Base-by-base conservation (phyloP, 495 filamentous ascomycete genomes). In the Neohortaea acidophila region DNA sequence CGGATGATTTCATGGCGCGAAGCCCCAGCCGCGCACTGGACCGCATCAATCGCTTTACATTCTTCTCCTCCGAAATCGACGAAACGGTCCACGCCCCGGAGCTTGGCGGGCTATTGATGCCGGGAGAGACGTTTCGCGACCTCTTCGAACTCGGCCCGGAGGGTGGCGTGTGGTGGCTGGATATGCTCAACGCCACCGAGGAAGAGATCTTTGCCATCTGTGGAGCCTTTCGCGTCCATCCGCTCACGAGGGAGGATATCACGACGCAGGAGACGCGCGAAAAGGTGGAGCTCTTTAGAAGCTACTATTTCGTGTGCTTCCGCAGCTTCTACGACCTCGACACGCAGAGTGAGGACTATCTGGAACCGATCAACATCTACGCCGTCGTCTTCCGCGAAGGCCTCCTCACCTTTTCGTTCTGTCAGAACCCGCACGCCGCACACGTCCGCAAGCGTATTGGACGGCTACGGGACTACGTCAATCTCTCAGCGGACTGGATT, bases 291-390 rank as follows among this genome's bases (percentile, higher is more conserved):
- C 73, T 97, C 22, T 97, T 97, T 62, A 79, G 83, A 20, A 78
- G 82, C 32, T 97, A 97, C 64, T 97, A 97, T 54, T 92, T 97
- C 52, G 84, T 93, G 36, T 92, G 81, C 56, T 97, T 96, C 69
- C 77, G 87, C 21, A 91, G 84, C 1, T 97, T 94, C 59, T 79
- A 70, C 43, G 83, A 85, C 43, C 62, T 75, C 47, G 84, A 91
- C 49, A 77, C 79, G 44, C 68, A 69, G 5, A 76, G 67, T 44
- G 86, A 94, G 49, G 59, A 76, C 42, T 81, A 74, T 39, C 71
- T 89, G 53, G 81, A 93, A 38, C 87, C 91, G 0, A 79, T 92
- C 55, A 92, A 94, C 57, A 76, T 93, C 44, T 97, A 96, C 50
- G 86, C 92, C 49, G 76, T 96, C 10, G 89, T 97, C 13, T 97